Conservation (phyloP, 805 yeast species). For the Priceomyces fermenticarens region DNA sequence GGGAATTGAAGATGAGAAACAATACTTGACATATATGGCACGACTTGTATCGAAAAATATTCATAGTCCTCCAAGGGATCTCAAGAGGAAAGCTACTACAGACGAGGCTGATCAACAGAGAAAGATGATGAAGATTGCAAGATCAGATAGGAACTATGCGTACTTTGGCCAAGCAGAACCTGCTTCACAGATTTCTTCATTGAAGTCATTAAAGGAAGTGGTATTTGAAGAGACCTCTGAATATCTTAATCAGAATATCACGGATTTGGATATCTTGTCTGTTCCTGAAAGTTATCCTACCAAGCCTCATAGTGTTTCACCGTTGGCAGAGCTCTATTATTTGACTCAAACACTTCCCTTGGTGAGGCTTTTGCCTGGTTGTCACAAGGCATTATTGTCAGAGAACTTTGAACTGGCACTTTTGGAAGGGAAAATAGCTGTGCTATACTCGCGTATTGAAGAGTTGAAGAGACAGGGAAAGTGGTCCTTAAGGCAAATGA, state of each 20-base stretch:
- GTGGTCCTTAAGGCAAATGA: constrained; percentile 91
- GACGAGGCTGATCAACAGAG: constrained; percentile 1
- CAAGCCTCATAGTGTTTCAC: constrained; percentile 39
- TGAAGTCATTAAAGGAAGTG: constrained; percentile 10
- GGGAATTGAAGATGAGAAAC: constrained; percentile 4
- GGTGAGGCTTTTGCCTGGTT: constrained; percentile 73
- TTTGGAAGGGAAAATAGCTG: constrained; percentile 88
- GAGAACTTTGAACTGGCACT: constrained; percentile 82
- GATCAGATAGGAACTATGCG: not conserved
- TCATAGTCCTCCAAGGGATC: constrained; percentile 2
- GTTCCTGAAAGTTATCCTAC: constrained; percentile 44
- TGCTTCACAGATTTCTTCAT: constrained; percentile 8
- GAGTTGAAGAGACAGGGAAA: constrained; percentile 82
- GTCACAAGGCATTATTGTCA: constrained; percentile 84
- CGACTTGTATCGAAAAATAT: constrained; percentile 2
- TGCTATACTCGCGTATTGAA: constrained; percentile 84
- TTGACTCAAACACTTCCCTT: constrained; percentile 86
- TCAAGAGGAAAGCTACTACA: constrained; percentile 1
- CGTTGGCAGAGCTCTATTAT: constrained; percentile 83
- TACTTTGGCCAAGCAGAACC: not conserved
- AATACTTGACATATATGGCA: constrained; percentile 2
- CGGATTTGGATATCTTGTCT: constrained; percentile 34
- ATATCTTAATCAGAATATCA: constrained; percentile 22
- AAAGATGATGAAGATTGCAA: not conserved
- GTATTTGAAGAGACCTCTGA: constrained; percentile 18